Base-by-base conservation (phyloP, 768 basidiomycete species). In the Rhizopogon sp. region DNA sequence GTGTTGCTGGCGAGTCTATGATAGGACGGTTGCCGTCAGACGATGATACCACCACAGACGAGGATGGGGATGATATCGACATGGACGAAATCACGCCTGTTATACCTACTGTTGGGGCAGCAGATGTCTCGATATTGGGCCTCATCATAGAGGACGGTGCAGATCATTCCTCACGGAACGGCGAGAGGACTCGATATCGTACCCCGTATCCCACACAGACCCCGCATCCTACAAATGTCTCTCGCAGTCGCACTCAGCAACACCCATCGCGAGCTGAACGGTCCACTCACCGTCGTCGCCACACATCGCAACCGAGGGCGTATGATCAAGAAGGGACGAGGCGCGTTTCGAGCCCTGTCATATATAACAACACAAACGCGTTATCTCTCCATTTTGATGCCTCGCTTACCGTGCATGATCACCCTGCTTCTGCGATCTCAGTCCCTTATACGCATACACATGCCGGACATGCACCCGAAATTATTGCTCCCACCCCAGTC, bases 361-460 rank as follows among this genome's bases (percentile, higher is more conserved):
- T 57, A 66, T 56, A 64, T 70, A 46, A 20, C 14, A 25, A 37
- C 20, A 61, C 68, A 6, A 69, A 70, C 28, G 68, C 68, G 56
- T 56, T 70, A 64, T 71, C 70, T 41, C 66, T 70, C 54, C 64
- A 66, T 66, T 70, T 70, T 62, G 68, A 70, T 68, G 68, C 68
- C 68, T 70, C 68, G 51, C 60, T 64, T 56, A 58, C 68, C 22
- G 39, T 62, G 51, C 68, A 67, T 55, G 67, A 59, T 52, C 56
- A 62, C 39, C 56, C 54, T 50, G 35, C 25, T 28, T 63, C 60
- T 50, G 52, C 53, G 39, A 43, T 58, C 57, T 54, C 64, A 53
- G 56, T 52, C 43, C 56, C 66, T n/a, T 66, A 62, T 56, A 6
- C 43, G 10, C 31, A 14, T 55, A 51, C 43, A 43, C 57, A 42